A percentile compares a stretch with the other conserved stretches of the same genome.
These are phyloP conservation scores for Zygnema circumcarinatum DNA, from an alignment of 139 green algal genomes.

Conservation along the genomic window DNA sequence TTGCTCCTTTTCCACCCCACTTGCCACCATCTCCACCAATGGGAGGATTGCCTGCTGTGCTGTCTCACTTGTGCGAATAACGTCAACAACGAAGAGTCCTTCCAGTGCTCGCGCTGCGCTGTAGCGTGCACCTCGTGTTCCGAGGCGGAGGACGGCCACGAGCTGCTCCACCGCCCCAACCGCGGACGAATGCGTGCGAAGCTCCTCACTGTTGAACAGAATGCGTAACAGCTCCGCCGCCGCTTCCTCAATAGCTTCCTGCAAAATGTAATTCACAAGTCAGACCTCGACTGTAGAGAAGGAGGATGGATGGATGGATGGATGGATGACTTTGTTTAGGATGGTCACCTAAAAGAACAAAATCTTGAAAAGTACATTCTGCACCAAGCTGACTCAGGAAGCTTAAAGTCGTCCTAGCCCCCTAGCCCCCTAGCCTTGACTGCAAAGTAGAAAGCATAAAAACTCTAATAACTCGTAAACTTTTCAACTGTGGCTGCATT, in stretches of 20 bases:
- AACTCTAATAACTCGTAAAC: too few species aligned
- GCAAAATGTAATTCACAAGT: not conserved
- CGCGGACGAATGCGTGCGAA: conserved; percentile 28
- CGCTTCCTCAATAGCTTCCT: conserved; percentile 46
- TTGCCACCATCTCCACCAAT: conserved; percentile 39
- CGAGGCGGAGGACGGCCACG: conserved; percentile 32
- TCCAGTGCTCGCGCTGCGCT: conserved; percentile 23
- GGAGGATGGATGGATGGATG: too few species aligned
- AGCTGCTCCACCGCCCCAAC: conserved; percentile 49
- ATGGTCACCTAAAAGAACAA: not conserved
- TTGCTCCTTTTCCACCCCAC: conserved; percentile 22
- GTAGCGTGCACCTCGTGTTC: conserved; percentile 12
- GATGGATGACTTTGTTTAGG: too few species aligned
- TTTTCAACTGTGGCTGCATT: too few species aligned
- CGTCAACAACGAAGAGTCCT: conserved; percentile 31
- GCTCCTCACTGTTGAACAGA: conserved; percentile 24
- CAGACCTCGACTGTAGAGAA: too few species aligned
- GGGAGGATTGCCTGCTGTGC: conserved; percentile 25
- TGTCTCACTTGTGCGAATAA: conserved; percentile 9
- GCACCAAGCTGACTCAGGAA: not conserved
- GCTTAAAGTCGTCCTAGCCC: too few species aligned
- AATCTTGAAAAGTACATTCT: not conserved
- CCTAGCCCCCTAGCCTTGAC: too few species aligned
- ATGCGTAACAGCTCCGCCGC: conserved; percentile 24
- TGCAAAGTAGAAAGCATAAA: too few species aligned